Evolutionary conservation across 352 stramenopile genomes (phyloP).

Genomic region (Phytophthora idaei): DNA sequence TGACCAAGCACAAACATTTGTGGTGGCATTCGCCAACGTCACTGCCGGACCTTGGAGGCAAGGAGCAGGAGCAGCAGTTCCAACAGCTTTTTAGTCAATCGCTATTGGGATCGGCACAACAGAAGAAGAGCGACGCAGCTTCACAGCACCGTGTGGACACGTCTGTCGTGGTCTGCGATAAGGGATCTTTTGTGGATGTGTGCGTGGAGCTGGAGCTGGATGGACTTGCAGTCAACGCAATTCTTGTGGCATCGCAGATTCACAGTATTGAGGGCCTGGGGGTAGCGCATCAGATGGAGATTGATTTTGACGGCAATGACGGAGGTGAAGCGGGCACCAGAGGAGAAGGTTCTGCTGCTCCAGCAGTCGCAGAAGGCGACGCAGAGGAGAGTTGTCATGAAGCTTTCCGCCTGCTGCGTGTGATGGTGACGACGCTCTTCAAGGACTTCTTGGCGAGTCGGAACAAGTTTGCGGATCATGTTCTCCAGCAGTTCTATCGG

Average conservation of each 20-base stretch:
- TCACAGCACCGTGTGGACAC: conserved; percentile 49
- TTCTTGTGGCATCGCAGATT: conserved; percentile 74
- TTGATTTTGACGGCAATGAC: conserved; percentile 64
- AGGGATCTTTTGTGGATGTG: conserved; percentile 90
- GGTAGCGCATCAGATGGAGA: conserved; percentile 60
- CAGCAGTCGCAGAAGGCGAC: conserved; percentile 45
- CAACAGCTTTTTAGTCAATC: conserved; percentile 64
- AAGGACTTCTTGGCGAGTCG: conserved; percentile 92
- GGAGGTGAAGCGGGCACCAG: conserved; percentile 17
- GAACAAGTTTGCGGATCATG: conserved; percentile 93
- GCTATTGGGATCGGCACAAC: conserved; percentile 31
- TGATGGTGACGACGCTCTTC: conserved; percentile 94
- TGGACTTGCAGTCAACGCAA: conserved; percentile 76
- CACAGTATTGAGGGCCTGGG: conserved; percentile 74
- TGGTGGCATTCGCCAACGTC: conserved; percentile 94
- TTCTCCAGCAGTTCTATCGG: conserved; percentile 97
- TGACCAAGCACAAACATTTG: conserved; percentile 94
- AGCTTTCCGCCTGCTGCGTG: conserved; percentile 91
- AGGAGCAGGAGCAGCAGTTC: conserved; percentile 90
- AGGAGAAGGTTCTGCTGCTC: conserved; percentile 14
- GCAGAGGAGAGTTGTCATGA: conserved; percentile 92
- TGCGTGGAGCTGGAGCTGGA: conserved; percentile 80
- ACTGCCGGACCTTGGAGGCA: conserved; percentile 89
- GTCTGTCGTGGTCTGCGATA: conserved; percentile 85
- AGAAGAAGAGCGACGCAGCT: conserved; percentile 22